phyloP scores from a whole-genome alignment of 106 monocot genomes.

The Acorus calamus region DNA sequence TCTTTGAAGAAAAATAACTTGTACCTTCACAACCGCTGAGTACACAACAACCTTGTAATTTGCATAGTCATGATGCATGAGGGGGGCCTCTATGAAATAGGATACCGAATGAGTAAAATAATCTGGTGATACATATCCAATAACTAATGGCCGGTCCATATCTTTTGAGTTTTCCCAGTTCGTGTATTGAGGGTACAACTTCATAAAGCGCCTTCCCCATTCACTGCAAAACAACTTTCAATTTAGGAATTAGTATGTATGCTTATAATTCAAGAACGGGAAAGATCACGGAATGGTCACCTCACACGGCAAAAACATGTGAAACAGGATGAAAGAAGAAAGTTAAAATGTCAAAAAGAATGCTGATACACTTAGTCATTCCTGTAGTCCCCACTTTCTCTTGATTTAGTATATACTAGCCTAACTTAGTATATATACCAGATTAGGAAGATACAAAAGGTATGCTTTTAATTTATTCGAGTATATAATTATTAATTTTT shows the following conservation, averaged over 20 bases:
- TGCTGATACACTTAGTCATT: too few species aligned
- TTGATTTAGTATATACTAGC: too few species aligned
- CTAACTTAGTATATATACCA: too few species aligned
- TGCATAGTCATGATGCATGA: slow-evolving; percentile 61
- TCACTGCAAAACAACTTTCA: slow-evolving; percentile 39
- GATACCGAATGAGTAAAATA: slow-evolving; percentile 99
- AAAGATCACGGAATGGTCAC: neutral
- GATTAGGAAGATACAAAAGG: too few species aligned
- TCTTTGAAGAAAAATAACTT: neutral
- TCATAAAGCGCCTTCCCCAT: slow-evolving; percentile 91
- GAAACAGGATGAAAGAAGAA: too few species aligned
- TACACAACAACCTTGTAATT: slow-evolving; percentile 90
- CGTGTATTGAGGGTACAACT: slow-evolving; percentile 61
- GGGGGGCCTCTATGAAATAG: slow-evolving; percentile 99
- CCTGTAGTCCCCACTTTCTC: too few species aligned
- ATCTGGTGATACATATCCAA: slow-evolving; percentile 98
- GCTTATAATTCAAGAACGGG: too few species aligned
- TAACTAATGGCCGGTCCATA: slow-evolving; percentile 56
- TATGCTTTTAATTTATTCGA: too few species aligned
- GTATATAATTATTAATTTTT: too few species aligned
- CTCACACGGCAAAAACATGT: neutral
- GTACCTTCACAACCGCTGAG: slow-evolving; percentile 99
- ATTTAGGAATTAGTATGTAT: neutral
- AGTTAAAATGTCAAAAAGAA: too few species aligned
- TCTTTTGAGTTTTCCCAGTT: slow-evolving; percentile 94